Conservation (phyloP, 2,329 filamentous ascomycete species). For the Fusarium hainanense region DNA sequence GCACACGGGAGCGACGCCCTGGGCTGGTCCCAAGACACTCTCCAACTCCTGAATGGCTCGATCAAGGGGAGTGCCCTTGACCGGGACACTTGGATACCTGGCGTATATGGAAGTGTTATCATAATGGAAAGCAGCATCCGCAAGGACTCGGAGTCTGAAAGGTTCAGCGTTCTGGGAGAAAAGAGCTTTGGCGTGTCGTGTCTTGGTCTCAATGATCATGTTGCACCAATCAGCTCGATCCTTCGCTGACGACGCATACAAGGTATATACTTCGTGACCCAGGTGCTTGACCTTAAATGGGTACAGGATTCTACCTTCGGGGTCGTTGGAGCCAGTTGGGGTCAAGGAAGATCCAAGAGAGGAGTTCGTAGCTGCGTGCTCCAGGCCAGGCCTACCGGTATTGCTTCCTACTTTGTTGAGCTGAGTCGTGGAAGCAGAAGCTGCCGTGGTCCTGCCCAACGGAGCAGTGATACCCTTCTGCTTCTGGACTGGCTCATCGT, state of each 20-base stretch:
- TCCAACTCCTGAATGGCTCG: slow-evolving; percentile 91
- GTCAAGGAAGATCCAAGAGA: slow-evolving; percentile 68
- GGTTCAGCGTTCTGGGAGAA: slow-evolving; percentile 95
- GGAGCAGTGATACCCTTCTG: slow-evolving; percentile 77
- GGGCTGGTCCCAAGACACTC: slow-evolving; percentile 75
- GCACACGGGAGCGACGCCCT: slow-evolving; percentile 81
- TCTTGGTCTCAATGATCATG: slow-evolving; percentile 95
- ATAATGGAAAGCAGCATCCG: slow-evolving; percentile 90
- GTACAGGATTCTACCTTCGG: slow-evolving; percentile 86
- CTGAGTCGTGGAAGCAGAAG: slow-evolving; percentile 68
- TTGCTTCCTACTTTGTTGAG: slow-evolving; percentile 67
- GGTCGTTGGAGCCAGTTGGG: slow-evolving; percentile 67
- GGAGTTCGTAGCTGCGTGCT: slow-evolving; percentile 74
- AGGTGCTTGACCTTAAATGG: slow-evolving; percentile 97
- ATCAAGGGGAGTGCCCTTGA: slow-evolving; percentile 91
- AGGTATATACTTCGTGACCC: slow-evolving; percentile 89
- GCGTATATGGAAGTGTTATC: slow-evolving; percentile 70
- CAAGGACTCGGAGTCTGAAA: slow-evolving; percentile 90
- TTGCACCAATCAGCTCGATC: slow-evolving; percentile 89
- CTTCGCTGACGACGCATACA: slow-evolving; percentile 82
- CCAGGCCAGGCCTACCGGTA: slow-evolving; percentile 67
- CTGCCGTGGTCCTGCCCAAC: slow-evolving; percentile 68
- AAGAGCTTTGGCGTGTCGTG: slow-evolving; percentile 87
- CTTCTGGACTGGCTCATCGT: slow-evolving; percentile 91
- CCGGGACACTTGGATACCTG: slow-evolving; percentile 75